Evolutionary conservation across 2,329 filamentous ascomycete genomes (phyloP).

Genomic region (Grosmannia huntii): DNA sequence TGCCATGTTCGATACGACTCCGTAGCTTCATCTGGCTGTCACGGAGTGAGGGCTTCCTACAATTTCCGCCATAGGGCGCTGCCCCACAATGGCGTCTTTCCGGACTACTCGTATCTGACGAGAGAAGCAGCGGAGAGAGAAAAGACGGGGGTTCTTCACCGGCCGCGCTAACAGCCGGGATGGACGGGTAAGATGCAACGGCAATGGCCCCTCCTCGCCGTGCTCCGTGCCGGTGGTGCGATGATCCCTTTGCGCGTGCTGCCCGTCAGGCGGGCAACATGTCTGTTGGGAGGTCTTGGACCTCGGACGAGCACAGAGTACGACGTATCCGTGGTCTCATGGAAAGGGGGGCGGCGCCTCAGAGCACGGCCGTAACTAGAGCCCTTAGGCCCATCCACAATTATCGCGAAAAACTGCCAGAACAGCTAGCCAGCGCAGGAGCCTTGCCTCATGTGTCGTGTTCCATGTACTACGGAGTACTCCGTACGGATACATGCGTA

Average conservation of each 20-base stretch:
- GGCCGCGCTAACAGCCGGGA: neutral
- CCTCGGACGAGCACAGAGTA: neutral
- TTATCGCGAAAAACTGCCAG: conserved; percentile 3
- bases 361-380: neutral
- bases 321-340: no score
- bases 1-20: no score
- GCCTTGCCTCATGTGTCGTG: neutral
- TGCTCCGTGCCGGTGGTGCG: no score
- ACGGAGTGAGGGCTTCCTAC: no score
- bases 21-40: no score
- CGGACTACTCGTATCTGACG: neutral
- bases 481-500: no score
- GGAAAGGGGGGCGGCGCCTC: neutral
- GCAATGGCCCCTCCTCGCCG: neutral
- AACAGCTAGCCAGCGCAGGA: neutral
- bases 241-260: no score
- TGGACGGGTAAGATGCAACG: neutral
- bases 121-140: neutral
- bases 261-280: no score
- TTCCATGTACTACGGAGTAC: no score
- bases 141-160: neutral
- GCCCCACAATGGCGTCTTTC: neutral
- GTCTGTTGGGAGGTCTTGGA: neutral
- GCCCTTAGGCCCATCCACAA: neutral
- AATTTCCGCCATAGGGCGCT: no score